Evolutionary conservation across 208 protist genomes (phyloP), one percentile per base, ranked within the genome.

Genomic region (Wallacemonas rigidus): DNA sequence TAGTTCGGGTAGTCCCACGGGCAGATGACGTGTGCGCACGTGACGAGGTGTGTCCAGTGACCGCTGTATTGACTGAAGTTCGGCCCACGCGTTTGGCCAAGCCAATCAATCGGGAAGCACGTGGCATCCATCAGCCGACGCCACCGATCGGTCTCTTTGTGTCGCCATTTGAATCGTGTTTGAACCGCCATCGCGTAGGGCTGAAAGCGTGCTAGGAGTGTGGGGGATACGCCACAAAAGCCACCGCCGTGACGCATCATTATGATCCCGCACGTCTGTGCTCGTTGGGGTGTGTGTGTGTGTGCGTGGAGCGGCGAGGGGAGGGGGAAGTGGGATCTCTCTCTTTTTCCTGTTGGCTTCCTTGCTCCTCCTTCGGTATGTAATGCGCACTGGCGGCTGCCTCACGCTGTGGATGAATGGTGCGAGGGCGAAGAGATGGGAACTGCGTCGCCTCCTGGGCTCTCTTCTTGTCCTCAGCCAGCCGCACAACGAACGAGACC

Each of bases 1-100:
- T 87, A 97, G 71, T 97, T 97, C 4, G 92, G 92, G 70, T 97
- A 97, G 74, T 97, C 89, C 92, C 92, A 97, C 9, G 92, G 92
- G 51, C 86, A 93, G 44, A 97, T 86, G 39, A 97, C 92, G 74
- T 97, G 92, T 8, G 92, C 92, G 61, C 92, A 97, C n/a, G 89
- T 95, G 14, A 97, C 39, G 11, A 97, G 77, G 72, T 97, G 92
- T 36, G 87, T 90, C 90, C 92, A 97, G 87, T 97, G 87, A 7
- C 92, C 89, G 57, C 89, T 79, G 79, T 92, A 97, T 72, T 94
- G 89, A 9, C 79, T 79, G 68, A 97, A 87, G 53, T 64, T 90
- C n/a, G 82, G 86, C 15, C 92, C 92, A 17, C 82, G 72, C 36
- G 92, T 95, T 71, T 94, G 89, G 7, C 85, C 82, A 7, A 95